Evolutionary conservation across 306 rosid species (phyloP), one percentile per base, ranked within the genome.

Genomic region (Canavalia ensiformis): DNA sequence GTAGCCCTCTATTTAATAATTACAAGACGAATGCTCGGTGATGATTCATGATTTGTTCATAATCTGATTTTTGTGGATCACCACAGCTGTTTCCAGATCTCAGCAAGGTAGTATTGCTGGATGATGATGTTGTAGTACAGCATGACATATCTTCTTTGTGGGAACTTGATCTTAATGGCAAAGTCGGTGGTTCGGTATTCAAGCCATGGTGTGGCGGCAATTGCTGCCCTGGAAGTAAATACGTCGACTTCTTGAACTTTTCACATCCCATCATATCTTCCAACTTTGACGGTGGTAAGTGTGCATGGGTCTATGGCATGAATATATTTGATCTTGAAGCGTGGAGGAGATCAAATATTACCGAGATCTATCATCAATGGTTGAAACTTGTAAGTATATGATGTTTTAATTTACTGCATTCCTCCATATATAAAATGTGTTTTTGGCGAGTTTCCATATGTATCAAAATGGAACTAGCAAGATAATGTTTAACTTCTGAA

Each of bases 51-150:
- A 41, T 75, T 65, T 42, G 35, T 63, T 46, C 72, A 60, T 85
- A 67, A 50, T 86, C 72, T 89, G 58, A 77, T 80, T 89, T 88
- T 79, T 70, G 47, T 87, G 58, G 75, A 47, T 56, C 84, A 76
- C 47, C 86, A 45, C 97, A 91, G 97, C 85, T 93, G 79, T 93
- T 93, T 93, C 97, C 97, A 76, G 89, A 90, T 87, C 93, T 93
- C 72, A 82, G 88, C 78, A 88, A 88, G 90, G 81, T 93, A 11
- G 87, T 93, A 44, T 83, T 93, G 69, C 77, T 93, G 88, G 97
- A 93, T 72, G 97, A 93, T 74, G 97, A 93, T 87, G 76, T 87
- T 77, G 97, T 93, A n/a, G 90, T 93, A 69, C 97, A 93, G 79
- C 90, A 58, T 44, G 97, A 93, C 86, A 80, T 93, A 54, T 88